phyloP scores from a whole-genome alignment of 2,329 filamentous ascomycete species.

The Paecilomyces sp. region DNA sequence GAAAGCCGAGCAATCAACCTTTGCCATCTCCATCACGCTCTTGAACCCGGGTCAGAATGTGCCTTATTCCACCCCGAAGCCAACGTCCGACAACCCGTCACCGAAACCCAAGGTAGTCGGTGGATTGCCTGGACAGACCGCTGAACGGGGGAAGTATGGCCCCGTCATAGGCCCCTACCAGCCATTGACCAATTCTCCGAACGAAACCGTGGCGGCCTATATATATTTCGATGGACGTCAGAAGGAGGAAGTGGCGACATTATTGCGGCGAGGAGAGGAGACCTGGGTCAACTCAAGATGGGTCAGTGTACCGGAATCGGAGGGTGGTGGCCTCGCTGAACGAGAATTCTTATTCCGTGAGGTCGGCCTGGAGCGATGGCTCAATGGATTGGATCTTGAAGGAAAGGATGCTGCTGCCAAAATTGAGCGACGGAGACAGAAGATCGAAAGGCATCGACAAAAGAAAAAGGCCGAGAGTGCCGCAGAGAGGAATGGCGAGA shows the following conservation, averaged over 20 bases:
- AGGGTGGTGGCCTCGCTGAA: slow-evolving; percentile 90
- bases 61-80: slow-evolving; percentile 83
- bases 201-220: slow-evolving; percentile 96
- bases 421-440: slow-evolving; percentile 55
- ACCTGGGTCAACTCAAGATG: slow-evolving; percentile 98
- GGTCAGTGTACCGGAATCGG: slow-evolving; percentile 86
- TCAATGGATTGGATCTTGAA: slow-evolving; percentile 92
- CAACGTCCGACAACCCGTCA: slow-evolving; percentile 66
- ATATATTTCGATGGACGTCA: slow-evolving; percentile 95
- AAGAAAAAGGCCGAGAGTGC: slow-evolving; percentile 62
- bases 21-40: slow-evolving; percentile 96
- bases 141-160: slow-evolving; percentile 46
- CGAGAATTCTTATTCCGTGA: slow-evolving; percentile 96
- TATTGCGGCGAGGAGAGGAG: slow-evolving; percentile 86
- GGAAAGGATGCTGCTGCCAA: slow-evolving; percentile 85
- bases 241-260: slow-evolving; percentile 94
- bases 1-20: slow-evolving; percentile 87
- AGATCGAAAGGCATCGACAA: slow-evolving; percentile 76
- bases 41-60: slow-evolving; percentile 82
- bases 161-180: slow-evolving; percentile 73
- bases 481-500: slow-evolving; percentile 39
- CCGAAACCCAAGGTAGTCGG: slow-evolving; percentile 79
- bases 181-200: slow-evolving; percentile 83
- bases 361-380: slow-evolving; percentile 90
- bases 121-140: slow-evolving; percentile 51